Conservation (phyloP, 345 rosid genomes). For the Euphorbia peplus region DNA sequence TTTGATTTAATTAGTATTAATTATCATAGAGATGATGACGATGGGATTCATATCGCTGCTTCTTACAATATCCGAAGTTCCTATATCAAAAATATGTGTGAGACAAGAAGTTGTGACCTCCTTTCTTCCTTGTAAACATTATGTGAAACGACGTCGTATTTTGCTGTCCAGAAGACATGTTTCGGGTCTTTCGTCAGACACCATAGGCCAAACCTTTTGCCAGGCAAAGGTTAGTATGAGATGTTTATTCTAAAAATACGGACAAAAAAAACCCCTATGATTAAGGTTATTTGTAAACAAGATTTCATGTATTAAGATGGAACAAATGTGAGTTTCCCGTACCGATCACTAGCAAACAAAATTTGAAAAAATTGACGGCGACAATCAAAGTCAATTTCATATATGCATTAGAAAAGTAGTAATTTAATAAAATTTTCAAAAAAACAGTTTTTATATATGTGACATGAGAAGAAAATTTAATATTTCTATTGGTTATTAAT, state of each 20-base stretch:
- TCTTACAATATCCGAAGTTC: constrained; percentile 26
- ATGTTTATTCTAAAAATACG: too few relatives aligned
- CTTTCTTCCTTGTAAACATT: constrained; percentile 24
- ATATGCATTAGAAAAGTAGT: too few relatives aligned
- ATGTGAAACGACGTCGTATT: neutral
- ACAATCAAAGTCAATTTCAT: too few relatives aligned
- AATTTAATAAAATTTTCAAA: too few relatives aligned
- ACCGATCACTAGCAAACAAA: too few relatives aligned
- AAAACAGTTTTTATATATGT: too few relatives aligned
- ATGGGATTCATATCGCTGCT: constrained; percentile 33
- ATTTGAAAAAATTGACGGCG: too few relatives aligned
- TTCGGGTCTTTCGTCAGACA: neutral
- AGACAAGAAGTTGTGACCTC: constrained; percentile 21
- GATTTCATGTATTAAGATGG: too few relatives aligned
- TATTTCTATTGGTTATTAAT: neutral
- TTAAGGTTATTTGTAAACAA: too few relatives aligned
- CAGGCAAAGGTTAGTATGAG: constrained; percentile 16
- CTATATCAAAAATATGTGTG: constrained; percentile 25
- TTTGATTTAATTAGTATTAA: neutral
- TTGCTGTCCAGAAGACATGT: neutral
- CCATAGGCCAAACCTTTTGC: constrained; percentile 15
- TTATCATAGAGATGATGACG: constrained; percentile 26
- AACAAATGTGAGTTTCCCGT: too few relatives aligned
- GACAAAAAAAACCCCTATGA: too few relatives aligned
- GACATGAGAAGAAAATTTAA: neutral